A percentile compares a stretch with the other conserved stretches of the same genome.
Evolutionary conservation across 768 basidiomycete genomes (phyloP).

Genomic region (Trametes elegans): DNA sequence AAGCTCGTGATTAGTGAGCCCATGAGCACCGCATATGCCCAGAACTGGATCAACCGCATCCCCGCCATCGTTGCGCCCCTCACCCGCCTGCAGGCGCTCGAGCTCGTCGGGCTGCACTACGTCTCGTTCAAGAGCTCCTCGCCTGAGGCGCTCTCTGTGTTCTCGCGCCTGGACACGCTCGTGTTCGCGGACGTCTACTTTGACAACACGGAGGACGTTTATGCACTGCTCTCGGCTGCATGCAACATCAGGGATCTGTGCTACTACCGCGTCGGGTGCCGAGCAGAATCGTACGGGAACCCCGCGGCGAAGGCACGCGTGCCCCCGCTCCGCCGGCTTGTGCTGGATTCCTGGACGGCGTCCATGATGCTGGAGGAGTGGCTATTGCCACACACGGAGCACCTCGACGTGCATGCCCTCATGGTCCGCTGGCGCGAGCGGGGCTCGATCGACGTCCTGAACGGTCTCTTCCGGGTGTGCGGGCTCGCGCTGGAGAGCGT

Average conservation of each 20-base stretch:
- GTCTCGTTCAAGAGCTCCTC: constrained; percentile 6
- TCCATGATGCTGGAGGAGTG: constrained; percentile 11
- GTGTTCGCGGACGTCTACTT: constrained; percentile 20
- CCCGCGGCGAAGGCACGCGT: not conserved
- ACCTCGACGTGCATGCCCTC: constrained; percentile 6
- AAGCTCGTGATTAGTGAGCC: constrained; percentile 22
- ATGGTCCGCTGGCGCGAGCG: constrained; percentile 18
- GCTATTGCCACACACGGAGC: constrained; percentile 7
- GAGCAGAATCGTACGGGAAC: too few species aligned
- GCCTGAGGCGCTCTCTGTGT: not conserved
- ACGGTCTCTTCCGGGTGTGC: constrained; percentile 12
- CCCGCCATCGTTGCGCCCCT: constrained; percentile 10
- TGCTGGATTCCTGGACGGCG: constrained; percentile 18
- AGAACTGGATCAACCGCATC: constrained; percentile 18
- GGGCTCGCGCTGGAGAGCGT: constrained; percentile 12
- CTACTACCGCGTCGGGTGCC: constrained; percentile 21
- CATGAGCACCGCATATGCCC: constrained; percentile 7
- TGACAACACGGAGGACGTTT: constrained; percentile 13
- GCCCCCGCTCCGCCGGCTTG: constrained; percentile 10
- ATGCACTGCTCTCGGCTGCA: constrained; percentile 15
- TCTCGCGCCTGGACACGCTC: constrained; percentile 11
- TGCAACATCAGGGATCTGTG: constrained; percentile 3
- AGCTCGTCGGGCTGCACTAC: constrained; percentile 16
- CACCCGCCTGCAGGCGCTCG: constrained; percentile 6
- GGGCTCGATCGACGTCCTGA: constrained; percentile 9